Evolutionary conservation across 441 rosid species (phyloP).

Genomic region (Brassica balearica): DNA sequence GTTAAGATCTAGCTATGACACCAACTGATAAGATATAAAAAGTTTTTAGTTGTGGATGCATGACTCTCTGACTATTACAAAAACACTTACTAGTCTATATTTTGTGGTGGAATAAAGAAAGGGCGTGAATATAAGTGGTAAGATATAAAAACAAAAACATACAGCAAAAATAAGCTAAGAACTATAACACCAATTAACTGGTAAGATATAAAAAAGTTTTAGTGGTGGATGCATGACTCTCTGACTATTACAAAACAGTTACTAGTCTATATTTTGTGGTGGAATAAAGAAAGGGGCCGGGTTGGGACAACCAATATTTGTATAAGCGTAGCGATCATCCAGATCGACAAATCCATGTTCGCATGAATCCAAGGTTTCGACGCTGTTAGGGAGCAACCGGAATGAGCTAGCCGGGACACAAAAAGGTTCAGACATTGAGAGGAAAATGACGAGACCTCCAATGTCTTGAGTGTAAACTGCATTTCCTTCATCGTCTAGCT

Average conservation of each 20-base stretch:
- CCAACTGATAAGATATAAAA: too few species aligned
- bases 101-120: too few species aligned
- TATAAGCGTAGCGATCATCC: neutral
- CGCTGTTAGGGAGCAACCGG: neutral
- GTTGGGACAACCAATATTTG: neutral
- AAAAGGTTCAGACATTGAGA: conserved; percentile 7
- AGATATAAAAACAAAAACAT: too few species aligned
- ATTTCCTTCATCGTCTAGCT: neutral
- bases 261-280: conserved; percentile 2
- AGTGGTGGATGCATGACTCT: neutral
- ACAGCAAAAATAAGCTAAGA: too few species aligned
- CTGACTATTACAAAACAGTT: neutral
- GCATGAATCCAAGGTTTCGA: neutral
- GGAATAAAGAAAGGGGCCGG: neutral
- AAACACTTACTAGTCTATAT: too few species aligned
- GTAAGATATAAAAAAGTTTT: too few species aligned
- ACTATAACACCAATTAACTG: too few species aligned
- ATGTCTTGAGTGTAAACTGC: neutral
- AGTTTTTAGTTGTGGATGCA: too few species aligned
- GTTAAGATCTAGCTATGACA: too few species aligned
- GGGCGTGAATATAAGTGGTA: too few species aligned
- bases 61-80: neutral
- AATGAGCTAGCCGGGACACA: neutral
- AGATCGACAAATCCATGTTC: neutral
- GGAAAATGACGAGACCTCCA: neutral